A percentile compares a stretch with the other conserved stretches of the same genome.
These are phyloP conservation scores for Ceratocystis lukuohia DNA, from an alignment of 2,329 filamentous ascomycete genomes.

Conservation along the genomic window DNA sequence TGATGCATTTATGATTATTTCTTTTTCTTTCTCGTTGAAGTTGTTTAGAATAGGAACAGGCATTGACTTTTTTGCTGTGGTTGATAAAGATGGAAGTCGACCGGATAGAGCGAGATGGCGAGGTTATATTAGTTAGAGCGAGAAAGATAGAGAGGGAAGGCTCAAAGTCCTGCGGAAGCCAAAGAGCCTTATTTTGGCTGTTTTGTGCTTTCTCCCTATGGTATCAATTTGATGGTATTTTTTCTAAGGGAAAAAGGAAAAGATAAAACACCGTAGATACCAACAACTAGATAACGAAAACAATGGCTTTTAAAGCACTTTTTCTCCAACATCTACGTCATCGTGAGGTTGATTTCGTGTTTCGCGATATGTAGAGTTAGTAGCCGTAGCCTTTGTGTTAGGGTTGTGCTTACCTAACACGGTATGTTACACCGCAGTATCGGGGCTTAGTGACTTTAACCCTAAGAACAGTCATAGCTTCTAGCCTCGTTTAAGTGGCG, in stretches of 20 bases:
- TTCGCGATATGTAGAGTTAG: background rate
- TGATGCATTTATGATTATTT: constrained; percentile 2
- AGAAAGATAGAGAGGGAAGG: too few relatives aligned
- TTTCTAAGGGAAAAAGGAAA: background rate
- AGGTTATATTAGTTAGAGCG: background rate
- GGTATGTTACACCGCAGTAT: background rate
- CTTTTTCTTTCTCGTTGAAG: background rate
- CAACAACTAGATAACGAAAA: too few relatives aligned
- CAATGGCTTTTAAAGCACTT: too few relatives aligned
- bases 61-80: background rate
- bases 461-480: background rate
- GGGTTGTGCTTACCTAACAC: background rate
- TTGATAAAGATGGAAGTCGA: constrained; percentile 1
- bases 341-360: background rate
- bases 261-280: too few relatives aligned
- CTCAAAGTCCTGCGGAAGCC: background rate
- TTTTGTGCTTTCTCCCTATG: background rate
- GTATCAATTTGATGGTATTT: background rate
- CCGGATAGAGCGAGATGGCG: background rate
- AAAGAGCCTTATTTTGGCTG: background rate
- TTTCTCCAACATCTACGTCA: too few relatives aligned
- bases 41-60: constrained; percentile 1
- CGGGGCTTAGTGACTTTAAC: background rate
- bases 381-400: background rate
- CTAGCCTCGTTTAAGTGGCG: background rate